Evolutionary conservation across 2,329 filamentous ascomycete genomes (phyloP).

Genomic region (Fusarium zealandicum): DNA sequence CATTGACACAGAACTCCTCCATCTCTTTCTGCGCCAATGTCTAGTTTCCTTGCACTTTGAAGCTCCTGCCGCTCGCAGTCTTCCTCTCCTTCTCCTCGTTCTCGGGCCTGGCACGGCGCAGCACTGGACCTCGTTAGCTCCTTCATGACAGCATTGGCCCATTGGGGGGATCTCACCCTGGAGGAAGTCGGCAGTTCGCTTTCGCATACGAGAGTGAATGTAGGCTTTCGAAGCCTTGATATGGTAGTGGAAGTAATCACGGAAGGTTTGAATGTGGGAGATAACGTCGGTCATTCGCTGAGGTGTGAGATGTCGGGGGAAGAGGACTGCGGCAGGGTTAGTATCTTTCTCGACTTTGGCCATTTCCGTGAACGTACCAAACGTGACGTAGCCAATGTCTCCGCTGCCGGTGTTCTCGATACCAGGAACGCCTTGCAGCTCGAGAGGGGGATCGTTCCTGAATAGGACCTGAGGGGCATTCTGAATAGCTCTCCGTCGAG

Average conservation of each 20-base stretch:
- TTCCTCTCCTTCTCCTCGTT: slow-evolving; percentile 97
- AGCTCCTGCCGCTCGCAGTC: slow-evolving; percentile 95
- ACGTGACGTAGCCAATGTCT: slow-evolving; percentile 97
- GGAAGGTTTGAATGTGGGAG: slow-evolving; percentile 99
- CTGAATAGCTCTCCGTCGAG: slow-evolving; percentile 91
- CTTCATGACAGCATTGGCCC: neutral
- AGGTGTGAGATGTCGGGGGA: slow-evolving; percentile 90
- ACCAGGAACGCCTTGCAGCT: slow-evolving; percentile 87
- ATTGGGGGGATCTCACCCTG: slow-evolving; percentile 74
- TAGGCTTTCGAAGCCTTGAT: slow-evolving; percentile 99
- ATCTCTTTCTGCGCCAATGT: slow-evolving; percentile 16
- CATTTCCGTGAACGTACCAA: slow-evolving; percentile 66
- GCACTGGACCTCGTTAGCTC: slow-evolving; percentile 65
- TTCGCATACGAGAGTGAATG: slow-evolving; percentile 97
- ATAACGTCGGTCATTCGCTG: slow-evolving; percentile 95
- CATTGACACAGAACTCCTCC: slow-evolving; percentile 18
- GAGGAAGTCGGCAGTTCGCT: slow-evolving; percentile 96
- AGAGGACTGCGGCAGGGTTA: slow-evolving; percentile 71
- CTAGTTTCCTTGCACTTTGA: slow-evolving; percentile 63
- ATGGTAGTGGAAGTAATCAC: slow-evolving; percentile 99
- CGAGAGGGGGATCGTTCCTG: slow-evolving; percentile 90
- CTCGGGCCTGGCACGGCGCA: slow-evolving; percentile 93
- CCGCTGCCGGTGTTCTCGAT: slow-evolving; percentile 77
- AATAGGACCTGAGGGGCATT: slow-evolving; percentile 98
- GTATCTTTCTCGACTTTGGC: neutral